Evolutionary conservation across 2,329 filamentous ascomycete species (phyloP).

Genomic region (Trichoderma lentiforme): DNA sequence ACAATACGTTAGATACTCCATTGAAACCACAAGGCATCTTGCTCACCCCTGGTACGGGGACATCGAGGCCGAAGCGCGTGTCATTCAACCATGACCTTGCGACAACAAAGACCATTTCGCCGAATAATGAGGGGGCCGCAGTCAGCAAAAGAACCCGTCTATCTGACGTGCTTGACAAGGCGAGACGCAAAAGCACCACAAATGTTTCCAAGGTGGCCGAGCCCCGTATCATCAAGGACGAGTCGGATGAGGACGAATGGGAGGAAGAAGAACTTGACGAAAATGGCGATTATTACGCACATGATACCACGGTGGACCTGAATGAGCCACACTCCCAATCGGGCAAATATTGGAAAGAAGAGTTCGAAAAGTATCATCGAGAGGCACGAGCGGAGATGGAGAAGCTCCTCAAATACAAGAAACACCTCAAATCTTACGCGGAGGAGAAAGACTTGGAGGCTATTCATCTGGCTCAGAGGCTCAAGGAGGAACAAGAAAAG

Average conservation of each 20-base stretch:
- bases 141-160: slow-evolving; percentile 41
- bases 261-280: slow-evolving; percentile 55
- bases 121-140: not conserved
- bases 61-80: slow-evolving; percentile 60
- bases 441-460: slow-evolving; percentile 74
- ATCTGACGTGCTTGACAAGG: slow-evolving; percentile 45
- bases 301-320: slow-evolving; percentile 66
- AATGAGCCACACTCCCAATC: slow-evolving; percentile 73
- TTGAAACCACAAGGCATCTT: slow-evolving; percentile 57
- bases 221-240: slow-evolving; percentile 19
- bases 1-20: slow-evolving; percentile 42
- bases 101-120: slow-evolving; percentile 26
- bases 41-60: slow-evolving; percentile 60
- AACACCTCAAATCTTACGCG: slow-evolving; percentile 74
- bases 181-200: slow-evolving; percentile 32
- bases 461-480: slow-evolving; percentile 59
- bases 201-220: slow-evolving; percentile 23
- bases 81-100: slow-evolving; percentile 57
- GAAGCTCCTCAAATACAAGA: slow-evolving; percentile 75
- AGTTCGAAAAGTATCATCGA: slow-evolving; percentile 70
- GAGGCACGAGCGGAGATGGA: slow-evolving; percentile 72
- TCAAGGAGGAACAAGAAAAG: slow-evolving; percentile 66
- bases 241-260: slow-evolving; percentile 51
- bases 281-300: slow-evolving; percentile 35
- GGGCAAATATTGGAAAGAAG: slow-evolving; percentile 75